phyloP scores from a whole-genome alignment of 768 basidiomycete species.

The Termitomyces sp. region DNA sequence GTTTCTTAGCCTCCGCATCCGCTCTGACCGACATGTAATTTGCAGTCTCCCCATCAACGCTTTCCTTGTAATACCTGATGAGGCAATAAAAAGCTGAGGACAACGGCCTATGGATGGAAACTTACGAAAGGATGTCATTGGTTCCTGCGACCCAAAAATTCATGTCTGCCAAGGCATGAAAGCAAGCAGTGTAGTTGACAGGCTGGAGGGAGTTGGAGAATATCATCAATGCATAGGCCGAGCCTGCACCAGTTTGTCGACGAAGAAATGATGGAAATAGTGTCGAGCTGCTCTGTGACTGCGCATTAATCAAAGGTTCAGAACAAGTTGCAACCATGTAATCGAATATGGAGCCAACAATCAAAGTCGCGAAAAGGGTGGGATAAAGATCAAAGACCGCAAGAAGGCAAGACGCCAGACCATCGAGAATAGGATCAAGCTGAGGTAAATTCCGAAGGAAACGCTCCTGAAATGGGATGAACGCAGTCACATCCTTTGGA shows the following conservation, averaged over 20 bases:
- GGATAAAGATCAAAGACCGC: constrained; percentile 12
- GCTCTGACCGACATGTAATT: constrained; percentile 12
- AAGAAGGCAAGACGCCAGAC: constrained; percentile 6
- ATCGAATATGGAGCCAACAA: constrained; percentile 14
- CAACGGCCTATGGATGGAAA: not conserved
- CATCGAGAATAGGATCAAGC: constrained; percentile 12
- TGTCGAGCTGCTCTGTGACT: not conserved
- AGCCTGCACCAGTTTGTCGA: constrained; percentile 8
- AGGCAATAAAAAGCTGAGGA: too few relatives aligned
- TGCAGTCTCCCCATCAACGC: constrained; percentile 11
- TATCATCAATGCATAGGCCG: constrained; percentile 6
- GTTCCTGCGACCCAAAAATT: constrained; percentile 6
- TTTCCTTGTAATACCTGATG: constrained; percentile 15
- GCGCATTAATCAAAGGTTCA: constrained; percentile 6
- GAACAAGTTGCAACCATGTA: constrained; percentile 11
- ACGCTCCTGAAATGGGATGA: constrained; percentile 10
- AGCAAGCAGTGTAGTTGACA: constrained; percentile 3
- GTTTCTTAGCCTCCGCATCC: not conserved
- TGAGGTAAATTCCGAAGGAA: constrained; percentile 12
- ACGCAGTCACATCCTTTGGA: not conserved
- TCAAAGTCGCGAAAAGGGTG: constrained; percentile 5
- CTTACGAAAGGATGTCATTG: constrained; percentile 17
- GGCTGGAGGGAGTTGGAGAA: constrained; percentile 9
- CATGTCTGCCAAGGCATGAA: constrained; percentile 15
- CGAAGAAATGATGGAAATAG: constrained; percentile 17